Conservation (phyloP, 805 yeast species). For the Kregervanrija pseudodelftensis region DNA sequence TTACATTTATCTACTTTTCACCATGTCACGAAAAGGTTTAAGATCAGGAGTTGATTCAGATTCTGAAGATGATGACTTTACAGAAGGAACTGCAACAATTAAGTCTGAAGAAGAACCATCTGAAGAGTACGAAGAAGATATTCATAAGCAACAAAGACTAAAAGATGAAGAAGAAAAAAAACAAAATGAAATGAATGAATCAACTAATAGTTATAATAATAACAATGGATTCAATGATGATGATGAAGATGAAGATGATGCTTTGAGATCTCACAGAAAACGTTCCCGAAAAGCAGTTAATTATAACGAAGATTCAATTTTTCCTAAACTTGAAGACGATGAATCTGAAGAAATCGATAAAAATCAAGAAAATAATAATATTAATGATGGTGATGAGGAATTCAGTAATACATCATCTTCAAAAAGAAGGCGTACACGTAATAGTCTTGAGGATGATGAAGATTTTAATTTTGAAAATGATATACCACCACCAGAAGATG, state of each 20-base stretch:
- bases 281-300: conserved; percentile 26
- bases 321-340: conserved; percentile 21
- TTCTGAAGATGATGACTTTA: background rate
- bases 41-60: background rate
- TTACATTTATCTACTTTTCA: no score
- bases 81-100: background rate
- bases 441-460: conserved; percentile 1
- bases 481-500: conserved; percentile 2
- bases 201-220: background rate
- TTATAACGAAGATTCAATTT: conserved; percentile 27
- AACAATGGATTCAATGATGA: conserved; percentile 7
- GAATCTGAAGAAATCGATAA: conserved; percentile 21
- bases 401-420: no score
- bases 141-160: conserved; percentile 3
- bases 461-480: conserved; percentile 7
- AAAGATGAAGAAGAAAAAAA: background rate
- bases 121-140: conserved; percentile 19
- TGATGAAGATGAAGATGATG: conserved; percentile 19
- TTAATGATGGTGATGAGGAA: conserved; percentile 1
- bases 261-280: conserved; percentile 19
- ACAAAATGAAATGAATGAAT: background rate
- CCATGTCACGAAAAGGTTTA: no score
- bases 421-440: no score
- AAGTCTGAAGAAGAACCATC: conserved; percentile 14
- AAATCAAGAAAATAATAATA: conserved; percentile 3